These are phyloP conservation scores for Alnus rubra DNA, from an alignment of 306 rosid species.

Conservation along the genomic window DNA sequence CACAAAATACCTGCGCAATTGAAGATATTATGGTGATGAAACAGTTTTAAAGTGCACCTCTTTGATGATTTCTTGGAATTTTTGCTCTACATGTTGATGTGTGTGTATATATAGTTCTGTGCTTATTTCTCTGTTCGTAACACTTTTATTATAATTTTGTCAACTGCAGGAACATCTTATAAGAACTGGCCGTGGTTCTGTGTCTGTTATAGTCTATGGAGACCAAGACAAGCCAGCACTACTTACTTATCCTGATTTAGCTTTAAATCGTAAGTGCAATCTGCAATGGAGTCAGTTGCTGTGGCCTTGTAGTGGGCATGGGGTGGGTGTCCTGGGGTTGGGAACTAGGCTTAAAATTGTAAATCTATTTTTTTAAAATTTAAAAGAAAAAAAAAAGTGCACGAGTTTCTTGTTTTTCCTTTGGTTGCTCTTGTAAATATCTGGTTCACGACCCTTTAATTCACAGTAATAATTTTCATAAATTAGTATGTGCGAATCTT, in stretches of 20 bases:
- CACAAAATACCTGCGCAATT: not conserved
- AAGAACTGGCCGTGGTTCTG: conserved; percentile 82
- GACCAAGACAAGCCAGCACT: conserved; percentile 87
- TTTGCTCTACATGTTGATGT: conserved; percentile 8
- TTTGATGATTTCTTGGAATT: conserved; percentile 4
- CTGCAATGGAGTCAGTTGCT: conserved; percentile 11
- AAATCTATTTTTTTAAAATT: not conserved
- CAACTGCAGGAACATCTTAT: conserved; percentile 67
- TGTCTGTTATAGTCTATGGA: conserved; percentile 81
- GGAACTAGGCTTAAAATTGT: not conserved
- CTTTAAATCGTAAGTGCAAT: conserved; percentile 66
- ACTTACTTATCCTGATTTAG: conserved; percentile 90
- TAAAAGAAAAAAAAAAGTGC: not conserved
- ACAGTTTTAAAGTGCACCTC: not conserved
- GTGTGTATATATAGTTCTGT: not conserved
- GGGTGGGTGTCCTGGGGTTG: not conserved
- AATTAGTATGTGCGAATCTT: not conserved
- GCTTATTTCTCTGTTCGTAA: not conserved
- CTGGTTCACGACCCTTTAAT: conserved; percentile 5
- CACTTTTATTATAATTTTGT: conserved; percentile 1
- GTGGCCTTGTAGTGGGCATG: conserved; percentile 1
- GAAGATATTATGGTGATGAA: conserved; percentile 14
- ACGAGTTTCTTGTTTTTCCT: not conserved
- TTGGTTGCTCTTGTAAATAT: not conserved
- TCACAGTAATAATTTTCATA: not conserved